Evolutionary conservation across 345 rosid species (phyloP).

Genomic region (Barbarea vulgaris): DNA sequence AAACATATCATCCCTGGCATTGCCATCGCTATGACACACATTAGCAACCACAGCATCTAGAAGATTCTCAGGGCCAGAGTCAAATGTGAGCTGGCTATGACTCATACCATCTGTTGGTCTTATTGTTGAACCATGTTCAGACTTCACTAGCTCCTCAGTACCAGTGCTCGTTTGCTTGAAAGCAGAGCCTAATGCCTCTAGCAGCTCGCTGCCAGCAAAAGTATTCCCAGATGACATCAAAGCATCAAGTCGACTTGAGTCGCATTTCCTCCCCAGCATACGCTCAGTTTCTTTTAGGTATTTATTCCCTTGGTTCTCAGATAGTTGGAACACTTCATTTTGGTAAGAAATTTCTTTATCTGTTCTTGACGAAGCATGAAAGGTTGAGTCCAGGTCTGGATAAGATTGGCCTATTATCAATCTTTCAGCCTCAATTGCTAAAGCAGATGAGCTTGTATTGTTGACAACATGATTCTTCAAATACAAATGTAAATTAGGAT

Average conservation of each 20-base stretch:
- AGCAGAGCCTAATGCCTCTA: conserved; percentile 81
- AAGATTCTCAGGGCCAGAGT: conserved; percentile 70
- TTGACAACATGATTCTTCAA: conserved; percentile 41
- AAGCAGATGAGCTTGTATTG: conserved; percentile 41
- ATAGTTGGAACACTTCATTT: conserved; percentile 37
- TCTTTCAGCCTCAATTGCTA: conserved; percentile 52
- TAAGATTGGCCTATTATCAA: conserved; percentile 38
- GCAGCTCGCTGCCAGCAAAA: conserved; percentile 73
- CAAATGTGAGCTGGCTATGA: conserved; percentile 61
- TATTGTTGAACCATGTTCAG: conserved; percentile 46
- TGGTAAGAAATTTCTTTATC: conserved; percentile 38
- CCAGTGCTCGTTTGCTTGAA: conserved; percentile 49
- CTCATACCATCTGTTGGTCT: conserved; percentile 57
- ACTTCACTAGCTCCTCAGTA: conserved; percentile 51
- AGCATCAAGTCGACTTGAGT: conserved; percentile 43
- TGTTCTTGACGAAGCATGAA: conserved; percentile 38
- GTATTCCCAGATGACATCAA: conserved; percentile 51
- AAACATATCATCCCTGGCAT: conserved; percentile 54
- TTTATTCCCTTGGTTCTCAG: conserved; percentile 47
- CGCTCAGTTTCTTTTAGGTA: conserved; percentile 44
- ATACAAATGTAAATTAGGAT: conserved; percentile 36
- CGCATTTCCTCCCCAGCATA: conserved; percentile 41
- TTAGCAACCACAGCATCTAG: conserved; percentile 89
- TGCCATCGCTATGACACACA: conserved; percentile 55
- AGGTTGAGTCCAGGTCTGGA: conserved; percentile 44